Evolutionary conservation across 2,329 filamentous ascomycete genomes (phyloP), one percentile per base, ranked within the genome.

Genomic region (Aspergillus japonicus): DNA sequence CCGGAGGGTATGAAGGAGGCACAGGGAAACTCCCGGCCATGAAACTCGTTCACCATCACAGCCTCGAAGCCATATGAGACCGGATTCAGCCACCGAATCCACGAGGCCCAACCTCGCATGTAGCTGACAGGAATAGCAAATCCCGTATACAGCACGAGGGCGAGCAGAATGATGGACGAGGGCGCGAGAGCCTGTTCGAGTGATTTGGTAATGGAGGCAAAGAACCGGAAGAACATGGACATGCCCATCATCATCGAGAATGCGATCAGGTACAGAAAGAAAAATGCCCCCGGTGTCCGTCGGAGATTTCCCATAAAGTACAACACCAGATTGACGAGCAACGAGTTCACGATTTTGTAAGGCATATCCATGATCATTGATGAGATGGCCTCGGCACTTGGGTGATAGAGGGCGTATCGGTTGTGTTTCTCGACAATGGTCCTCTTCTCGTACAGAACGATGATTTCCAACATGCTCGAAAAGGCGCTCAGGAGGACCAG

Each of bases 231-330:
- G 65, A 92, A 83, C 85, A 91, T 91, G 54, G 88, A 92, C 89
- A 93, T 93, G 65, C 84, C 81, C 68, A 96, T 65, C 1, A 89
- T 89, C 1, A 86, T 86, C 62, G 83, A 73, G 77, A 94, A 92
- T 2, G 86, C 88, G 69, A 92, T 83, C 56, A 96, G 80, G 55
- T 91, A 75, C 82, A 90, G 95, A 79, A 92, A 89, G 82, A 96
- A 96, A 81, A 94, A 96, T 1, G 87, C 77, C 1, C 87, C 88
- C 0, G 90, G 80, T 65, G 89, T 87, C 58, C 91, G 83, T 54
- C 89, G 84, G 24, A 96, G 79, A 63, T 92, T 90, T 0, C 89
- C 89, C 85, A 96, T 88, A 75, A 96, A 96, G 78, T 96, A 96
- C 3, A 96, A 75, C 1, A 85, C 81, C 23, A 92, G 54, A 72